These are phyloP conservation scores for Blastomyces gilchristii DNA, from an alignment of 2,329 filamentous ascomycete species.

Conservation along the genomic window DNA sequence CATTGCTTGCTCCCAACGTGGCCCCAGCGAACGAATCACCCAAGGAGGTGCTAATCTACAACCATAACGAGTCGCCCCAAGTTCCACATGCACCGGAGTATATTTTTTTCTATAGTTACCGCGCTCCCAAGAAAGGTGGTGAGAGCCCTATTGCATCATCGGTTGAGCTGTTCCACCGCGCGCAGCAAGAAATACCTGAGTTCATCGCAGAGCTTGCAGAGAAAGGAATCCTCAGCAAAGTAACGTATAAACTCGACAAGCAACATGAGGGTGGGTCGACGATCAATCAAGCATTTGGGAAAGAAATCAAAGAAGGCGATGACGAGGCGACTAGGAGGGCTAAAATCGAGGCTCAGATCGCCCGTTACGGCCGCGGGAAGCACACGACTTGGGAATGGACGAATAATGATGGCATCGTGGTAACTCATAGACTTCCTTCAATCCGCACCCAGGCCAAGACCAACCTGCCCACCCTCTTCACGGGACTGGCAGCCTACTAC, in stretches of 20 bases:
- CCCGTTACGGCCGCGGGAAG: constrained; percentile 24
- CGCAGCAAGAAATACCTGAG: constrained; percentile 38
- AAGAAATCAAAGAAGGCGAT: constrained; percentile 37
- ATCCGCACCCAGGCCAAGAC: constrained; percentile 41
- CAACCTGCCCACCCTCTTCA: constrained; percentile 39
- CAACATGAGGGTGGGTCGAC: constrained; percentile 42
- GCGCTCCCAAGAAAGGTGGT: not conserved
- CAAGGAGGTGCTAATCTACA: constrained; percentile 3
- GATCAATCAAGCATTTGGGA: constrained; percentile 39
- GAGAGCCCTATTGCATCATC: constrained; percentile 38
- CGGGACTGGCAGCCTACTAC: constrained; percentile 26
- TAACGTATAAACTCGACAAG: constrained; percentile 35
- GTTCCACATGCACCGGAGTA: constrained; percentile 44
- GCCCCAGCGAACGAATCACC: constrained; percentile 42
- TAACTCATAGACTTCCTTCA: constrained; percentile 39
- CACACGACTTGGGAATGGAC: constrained; percentile 42
- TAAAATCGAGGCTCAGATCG: constrained; percentile 43
- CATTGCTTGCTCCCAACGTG: constrained; percentile 36
- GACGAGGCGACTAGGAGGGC: constrained; percentile 31
- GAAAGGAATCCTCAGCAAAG: constrained; percentile 37
- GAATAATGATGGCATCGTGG: constrained; percentile 31
- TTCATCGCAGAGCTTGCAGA: constrained; percentile 32
- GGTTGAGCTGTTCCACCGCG: constrained; percentile 38
- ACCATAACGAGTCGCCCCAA: constrained; percentile 20
- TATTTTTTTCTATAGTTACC: constrained; percentile 39